A percentile compares a stretch with the other conserved stretches of the same genome.
phyloP scores from a whole-genome alignment of 257 asterid genomes.

The Plantago major region DNA sequence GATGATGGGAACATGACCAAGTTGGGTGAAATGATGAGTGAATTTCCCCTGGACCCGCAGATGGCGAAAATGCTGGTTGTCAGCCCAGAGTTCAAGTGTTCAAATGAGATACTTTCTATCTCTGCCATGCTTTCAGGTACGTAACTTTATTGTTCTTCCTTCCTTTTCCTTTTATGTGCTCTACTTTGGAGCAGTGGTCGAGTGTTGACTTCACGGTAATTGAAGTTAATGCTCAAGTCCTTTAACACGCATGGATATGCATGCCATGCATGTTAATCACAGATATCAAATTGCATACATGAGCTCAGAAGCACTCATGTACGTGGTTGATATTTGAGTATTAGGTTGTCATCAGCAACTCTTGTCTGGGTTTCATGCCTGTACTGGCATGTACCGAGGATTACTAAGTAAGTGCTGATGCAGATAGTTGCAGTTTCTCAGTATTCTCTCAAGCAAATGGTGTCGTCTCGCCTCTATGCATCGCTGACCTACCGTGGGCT shows the following conservation, averaged over 20 bases:
- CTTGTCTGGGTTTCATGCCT: constrained; percentile 90
- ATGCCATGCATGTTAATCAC: constrained; percentile 35
- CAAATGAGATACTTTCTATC: constrained; percentile 87
- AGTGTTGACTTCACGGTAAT: constrained; percentile 29
- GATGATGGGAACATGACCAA: constrained; percentile 91
- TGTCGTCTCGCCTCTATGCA: constrained; percentile 97
- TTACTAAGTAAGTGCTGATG: constrained; percentile 98
- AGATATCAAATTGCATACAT: constrained; percentile 40
- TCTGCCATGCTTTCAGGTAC: constrained; percentile 98
- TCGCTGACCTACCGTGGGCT: constrained; percentile 99
- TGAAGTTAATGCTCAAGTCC: constrained; percentile 35
- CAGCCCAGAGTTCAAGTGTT: constrained; percentile 85
- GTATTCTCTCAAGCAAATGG: constrained; percentile 99
- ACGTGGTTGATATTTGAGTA: constrained; percentile 44
- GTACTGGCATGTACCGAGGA: constrained; percentile 80
- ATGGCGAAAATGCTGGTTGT: constrained; percentile 96
- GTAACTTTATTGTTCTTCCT: constrained; percentile 13
- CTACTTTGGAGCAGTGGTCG: constrained; percentile 28
- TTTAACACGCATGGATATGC: constrained; percentile 33
- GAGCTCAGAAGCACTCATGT: constrained; percentile 35
- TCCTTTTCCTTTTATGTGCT: constrained; percentile 26
- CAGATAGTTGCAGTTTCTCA: constrained; percentile 99
- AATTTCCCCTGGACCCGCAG: constrained; percentile 94
- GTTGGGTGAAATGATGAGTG: constrained; percentile 93
- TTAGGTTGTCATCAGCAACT: constrained; percentile 94